Evolutionary conservation across 2,329 filamentous ascomycete species (phyloP).

Genomic region (Nothophoma quercina): DNA sequence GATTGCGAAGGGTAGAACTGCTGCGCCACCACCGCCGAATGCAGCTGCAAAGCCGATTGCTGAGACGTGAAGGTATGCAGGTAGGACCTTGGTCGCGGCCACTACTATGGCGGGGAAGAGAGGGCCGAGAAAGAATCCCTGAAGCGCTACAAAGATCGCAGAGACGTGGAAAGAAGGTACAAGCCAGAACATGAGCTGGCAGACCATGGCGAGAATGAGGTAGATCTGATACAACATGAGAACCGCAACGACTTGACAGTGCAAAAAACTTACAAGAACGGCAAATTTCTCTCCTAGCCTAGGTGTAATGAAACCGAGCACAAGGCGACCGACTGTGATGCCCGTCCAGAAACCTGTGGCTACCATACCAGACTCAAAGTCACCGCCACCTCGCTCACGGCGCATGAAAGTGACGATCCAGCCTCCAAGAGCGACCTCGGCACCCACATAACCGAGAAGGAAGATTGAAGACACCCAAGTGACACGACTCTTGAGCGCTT

Average conservation of each 20-base stretch:
- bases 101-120: constrained; percentile 77
- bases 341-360: constrained; percentile 84
- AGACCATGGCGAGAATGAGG: constrained; percentile 64
- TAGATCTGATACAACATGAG: constrained; percentile 58
- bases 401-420: constrained; percentile 89
- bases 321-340: constrained; percentile 73
- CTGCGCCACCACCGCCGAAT: constrained; percentile 75
- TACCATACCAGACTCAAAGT: constrained; percentile 75
- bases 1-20: constrained; percentile 68
- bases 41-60: constrained; percentile 80
- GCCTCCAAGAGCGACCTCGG: constrained; percentile 75
- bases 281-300: constrained; percentile 71
- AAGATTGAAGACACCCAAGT: constrained; percentile 76
- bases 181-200: constrained; percentile 79
- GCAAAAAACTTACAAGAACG: constrained; percentile 42
- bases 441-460: constrained; percentile 77
- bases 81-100: constrained; percentile 74
- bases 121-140: constrained; percentile 80
- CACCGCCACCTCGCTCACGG: constrained; percentile 68
- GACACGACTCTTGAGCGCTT: constrained; percentile 58
- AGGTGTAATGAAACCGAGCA: constrained; percentile 77
- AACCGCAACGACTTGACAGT: constrained; percentile 25
- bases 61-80: constrained; percentile 74
- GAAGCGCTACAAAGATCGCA: constrained; percentile 71
- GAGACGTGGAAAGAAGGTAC: constrained; percentile 76